Conservation (phyloP, 768 basidiomycete species). For the Xerocomellus intermedius region DNA sequence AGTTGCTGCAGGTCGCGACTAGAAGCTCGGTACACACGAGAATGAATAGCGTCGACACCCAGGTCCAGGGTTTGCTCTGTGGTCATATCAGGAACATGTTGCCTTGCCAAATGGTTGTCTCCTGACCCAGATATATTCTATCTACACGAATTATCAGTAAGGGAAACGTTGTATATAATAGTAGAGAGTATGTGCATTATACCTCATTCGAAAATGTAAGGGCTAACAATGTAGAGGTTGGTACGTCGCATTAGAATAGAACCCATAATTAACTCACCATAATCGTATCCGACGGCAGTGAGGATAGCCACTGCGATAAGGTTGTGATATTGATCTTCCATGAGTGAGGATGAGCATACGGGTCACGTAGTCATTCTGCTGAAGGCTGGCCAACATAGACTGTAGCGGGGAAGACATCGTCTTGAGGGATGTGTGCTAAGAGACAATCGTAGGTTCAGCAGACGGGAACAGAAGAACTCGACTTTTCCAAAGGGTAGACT, state of each 20-base stretch:
- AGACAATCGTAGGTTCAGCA: too few relatives aligned
- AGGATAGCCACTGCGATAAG: neutral
- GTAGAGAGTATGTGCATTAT: neutral
- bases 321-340: too few relatives aligned
- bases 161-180: neutral
- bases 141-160: neutral
- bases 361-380: neutral
- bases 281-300: conserved; percentile 9
- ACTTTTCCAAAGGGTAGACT: too few relatives aligned
- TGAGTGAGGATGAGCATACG: neutral
- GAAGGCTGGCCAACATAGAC: too few relatives aligned
- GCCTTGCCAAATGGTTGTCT: neutral
- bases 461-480: too few relatives aligned
- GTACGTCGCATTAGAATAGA: neutral
- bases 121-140: neutral
- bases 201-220: conserved; percentile 13
- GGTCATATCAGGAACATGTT: neutral
- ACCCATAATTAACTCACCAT: neutral
- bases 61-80: neutral
- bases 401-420: neutral
- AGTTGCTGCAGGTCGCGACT: neutral
- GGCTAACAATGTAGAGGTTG: neutral
- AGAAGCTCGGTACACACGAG: neutral
- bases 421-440: too few relatives aligned
- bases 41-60: conserved; percentile 1